phyloP scores from a whole-genome alignment of 2,329 filamentous ascomycete genomes.

The Diaporthe longicolla region DNA sequence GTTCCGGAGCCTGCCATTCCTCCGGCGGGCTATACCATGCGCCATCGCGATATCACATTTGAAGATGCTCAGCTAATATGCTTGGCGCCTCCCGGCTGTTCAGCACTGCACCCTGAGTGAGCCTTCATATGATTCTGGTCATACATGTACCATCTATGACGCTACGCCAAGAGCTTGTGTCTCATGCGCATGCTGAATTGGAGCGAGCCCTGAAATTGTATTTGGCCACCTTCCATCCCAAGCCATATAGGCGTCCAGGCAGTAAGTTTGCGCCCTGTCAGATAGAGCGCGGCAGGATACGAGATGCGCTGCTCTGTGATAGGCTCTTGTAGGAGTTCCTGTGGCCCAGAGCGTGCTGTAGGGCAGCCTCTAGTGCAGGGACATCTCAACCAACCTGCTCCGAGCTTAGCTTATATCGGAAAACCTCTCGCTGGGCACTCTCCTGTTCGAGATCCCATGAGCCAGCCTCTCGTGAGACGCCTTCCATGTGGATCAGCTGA shows the following conservation, averaged over 20 bases:
- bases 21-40: conserved; percentile 6
- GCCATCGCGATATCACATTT: conserved; percentile 4
- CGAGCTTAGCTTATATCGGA: neutral
- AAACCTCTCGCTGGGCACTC: neutral
- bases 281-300: neutral
- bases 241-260: too few relatives aligned
- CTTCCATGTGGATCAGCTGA: too few relatives aligned
- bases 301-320: neutral
- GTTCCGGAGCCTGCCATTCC: conserved; percentile 19
- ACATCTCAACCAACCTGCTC: neutral
- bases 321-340: neutral
- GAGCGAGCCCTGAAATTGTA: neutral
- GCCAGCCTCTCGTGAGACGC: too few relatives aligned
- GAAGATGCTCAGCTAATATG: neutral
- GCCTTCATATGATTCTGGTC: neutral
- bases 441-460: neutral
- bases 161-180: too few relatives aligned
- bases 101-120: neutral
- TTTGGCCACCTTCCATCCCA: neutral
- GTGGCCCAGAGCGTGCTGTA: neutral
- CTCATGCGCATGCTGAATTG: neutral
- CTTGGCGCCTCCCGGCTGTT: neutral
- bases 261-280: neutral
- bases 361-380: too few relatives aligned
- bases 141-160: neutral